Evolutionary conservation across 2,329 filamentous ascomycete species (phyloP).

Genomic region (Ascochyta clinopodiicola): DNA sequence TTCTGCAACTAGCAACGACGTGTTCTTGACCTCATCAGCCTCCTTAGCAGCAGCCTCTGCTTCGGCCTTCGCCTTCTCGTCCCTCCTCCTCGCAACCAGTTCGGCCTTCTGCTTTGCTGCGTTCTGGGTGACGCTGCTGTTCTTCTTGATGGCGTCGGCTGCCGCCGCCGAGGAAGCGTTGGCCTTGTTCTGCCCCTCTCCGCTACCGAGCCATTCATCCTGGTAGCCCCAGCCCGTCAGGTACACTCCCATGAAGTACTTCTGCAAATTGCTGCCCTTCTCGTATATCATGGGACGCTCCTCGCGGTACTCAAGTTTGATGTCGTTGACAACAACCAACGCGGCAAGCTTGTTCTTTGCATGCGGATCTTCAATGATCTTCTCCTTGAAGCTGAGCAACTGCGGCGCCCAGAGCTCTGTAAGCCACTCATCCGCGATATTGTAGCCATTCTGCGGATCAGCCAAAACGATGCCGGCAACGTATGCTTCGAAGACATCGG

Average conservation of each 20-base stretch:
- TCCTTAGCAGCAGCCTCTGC: conserved; percentile 15
- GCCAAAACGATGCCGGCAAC: conserved; percentile 78
- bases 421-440: conserved; percentile 72
- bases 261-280: conserved; percentile 56
- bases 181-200: conserved; percentile 69
- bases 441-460: conserved; percentile 67
- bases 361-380: conserved; percentile 44
- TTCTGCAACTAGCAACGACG: background rate
- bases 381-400: conserved; percentile 38
- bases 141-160: conserved; percentile 62
- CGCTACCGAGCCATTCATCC: conserved; percentile 66
- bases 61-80: conserved; percentile 20
- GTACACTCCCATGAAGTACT: conserved; percentile 69
- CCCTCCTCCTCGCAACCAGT: conserved; percentile 25
- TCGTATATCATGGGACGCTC: conserved; percentile 59
- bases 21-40: background rate
- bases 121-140: conserved; percentile 22
- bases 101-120: conserved; percentile 33
- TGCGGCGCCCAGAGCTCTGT: conserved; percentile 70
- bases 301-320: conserved; percentile 56
- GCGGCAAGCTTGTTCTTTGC: conserved; percentile 51
- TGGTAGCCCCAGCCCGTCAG: conserved; percentile 73
- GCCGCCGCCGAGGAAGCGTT: conserved; percentile 75
- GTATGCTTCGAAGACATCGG: conserved; percentile 91
- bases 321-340: conserved; percentile 39